These are phyloP conservation scores for Termitomyces sp. DNA, from an alignment of 768 basidiomycete species.

Conservation along the genomic window DNA sequence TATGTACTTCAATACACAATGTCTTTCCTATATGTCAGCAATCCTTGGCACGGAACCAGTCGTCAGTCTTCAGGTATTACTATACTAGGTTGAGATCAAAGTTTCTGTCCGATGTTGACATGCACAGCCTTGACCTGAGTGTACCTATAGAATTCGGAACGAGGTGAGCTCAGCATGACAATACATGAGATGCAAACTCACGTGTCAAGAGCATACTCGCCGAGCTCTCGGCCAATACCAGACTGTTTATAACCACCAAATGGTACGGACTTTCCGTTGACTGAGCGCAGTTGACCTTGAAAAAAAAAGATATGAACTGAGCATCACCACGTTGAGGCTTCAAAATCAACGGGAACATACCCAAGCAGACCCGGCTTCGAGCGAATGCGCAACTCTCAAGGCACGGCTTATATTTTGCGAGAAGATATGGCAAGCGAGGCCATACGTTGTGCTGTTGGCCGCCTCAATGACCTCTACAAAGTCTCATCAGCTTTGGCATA, in stretches of 20 bases:
- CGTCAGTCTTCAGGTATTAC: no score
- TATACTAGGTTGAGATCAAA: conserved; percentile 1
- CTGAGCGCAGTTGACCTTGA: conserved; percentile 19
- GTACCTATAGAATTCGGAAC: conserved; percentile 9
- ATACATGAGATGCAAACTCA: conserved; percentile 1
- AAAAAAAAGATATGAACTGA: background rate
- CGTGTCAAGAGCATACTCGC: conserved; percentile 24
- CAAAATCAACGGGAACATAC: background rate
- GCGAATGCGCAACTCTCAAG: conserved; percentile 19
- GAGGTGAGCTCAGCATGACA: background rate
- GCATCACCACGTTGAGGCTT: background rate
- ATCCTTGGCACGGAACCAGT: no score
- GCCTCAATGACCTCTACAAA: conserved; percentile 19
- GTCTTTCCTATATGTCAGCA: no score
- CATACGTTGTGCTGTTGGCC: conserved; percentile 18
- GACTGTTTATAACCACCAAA: conserved; percentile 27
- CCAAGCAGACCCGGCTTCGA: conserved; percentile 20
- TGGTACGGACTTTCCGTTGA: conserved; percentile 13
- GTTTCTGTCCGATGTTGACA: conserved; percentile 15
- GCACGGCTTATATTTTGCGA: conserved; percentile 18
- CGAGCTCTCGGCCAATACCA: conserved; percentile 22
- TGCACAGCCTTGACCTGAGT: conserved; percentile 21
- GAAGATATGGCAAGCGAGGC: conserved; percentile 19
- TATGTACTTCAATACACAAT: no score
- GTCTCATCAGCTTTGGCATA: conserved; percentile 16